These are phyloP conservation scores for Delphinella strobiligena DNA, from an alignment of 2,329 filamentous ascomycete genomes.

Conservation along the genomic window DNA sequence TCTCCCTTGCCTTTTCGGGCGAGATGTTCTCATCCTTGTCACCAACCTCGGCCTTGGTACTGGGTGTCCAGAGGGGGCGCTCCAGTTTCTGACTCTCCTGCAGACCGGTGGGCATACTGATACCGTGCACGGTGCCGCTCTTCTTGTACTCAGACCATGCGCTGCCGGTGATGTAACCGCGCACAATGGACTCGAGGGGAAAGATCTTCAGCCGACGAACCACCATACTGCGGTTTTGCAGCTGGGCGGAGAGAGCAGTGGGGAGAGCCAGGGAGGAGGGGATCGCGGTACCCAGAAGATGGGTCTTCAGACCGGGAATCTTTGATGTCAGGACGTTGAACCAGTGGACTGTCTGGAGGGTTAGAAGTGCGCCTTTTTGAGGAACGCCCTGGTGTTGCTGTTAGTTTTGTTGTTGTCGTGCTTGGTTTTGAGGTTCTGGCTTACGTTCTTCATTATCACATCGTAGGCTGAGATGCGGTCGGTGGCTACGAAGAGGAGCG, in stretches of 20 bases:
- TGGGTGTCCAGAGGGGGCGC: conserved; percentile 63
- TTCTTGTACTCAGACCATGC: conserved; percentile 70
- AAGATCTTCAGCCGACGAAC: conserved; percentile 64
- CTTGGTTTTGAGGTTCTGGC: not conserved
- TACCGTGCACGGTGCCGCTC: conserved; percentile 68
- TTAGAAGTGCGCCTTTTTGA: conserved; percentile 55
- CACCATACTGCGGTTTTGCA: conserved; percentile 60
- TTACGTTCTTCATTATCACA: conserved; percentile 70
- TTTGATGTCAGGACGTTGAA: conserved; percentile 47
- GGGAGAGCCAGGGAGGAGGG: conserved; percentile 49
- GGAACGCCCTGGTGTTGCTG: conserved; percentile 57
- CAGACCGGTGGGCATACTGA: conserved; percentile 55
- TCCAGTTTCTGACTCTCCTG: conserved; percentile 59
- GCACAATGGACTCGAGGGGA: conserved; percentile 73
- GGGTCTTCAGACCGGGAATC: conserved; percentile 48
- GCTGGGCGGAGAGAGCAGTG: conserved; percentile 12
- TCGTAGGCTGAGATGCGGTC: conserved; percentile 95
- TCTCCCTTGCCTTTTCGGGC: conserved; percentile 47
- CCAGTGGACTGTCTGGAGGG: conserved; percentile 56
- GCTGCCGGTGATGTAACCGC: conserved; percentile 78
- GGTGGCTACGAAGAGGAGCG: conserved; percentile 70
- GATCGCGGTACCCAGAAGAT: conserved; percentile 49
- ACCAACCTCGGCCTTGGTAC: conserved; percentile 72
- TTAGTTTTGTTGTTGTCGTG: conserved; percentile 1
- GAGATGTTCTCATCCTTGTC: conserved; percentile 79